phyloP scores from a whole-genome alignment of 2,329 filamentous ascomycete species.

The Ophiostoma tasmaniense region DNA sequence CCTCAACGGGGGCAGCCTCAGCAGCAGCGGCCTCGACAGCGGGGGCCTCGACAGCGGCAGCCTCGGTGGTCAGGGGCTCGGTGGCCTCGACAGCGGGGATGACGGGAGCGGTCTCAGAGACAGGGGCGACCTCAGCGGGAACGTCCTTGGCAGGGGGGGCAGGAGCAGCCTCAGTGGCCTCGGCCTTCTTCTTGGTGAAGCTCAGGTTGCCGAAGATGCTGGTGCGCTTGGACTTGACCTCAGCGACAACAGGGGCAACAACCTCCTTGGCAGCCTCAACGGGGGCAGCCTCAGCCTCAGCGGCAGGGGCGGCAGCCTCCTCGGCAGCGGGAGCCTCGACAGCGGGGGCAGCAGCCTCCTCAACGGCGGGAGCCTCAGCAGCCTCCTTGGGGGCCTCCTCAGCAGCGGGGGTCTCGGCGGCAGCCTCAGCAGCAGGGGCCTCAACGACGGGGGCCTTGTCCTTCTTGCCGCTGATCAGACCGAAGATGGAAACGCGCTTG shows the following conservation, averaged over 20 bases:
- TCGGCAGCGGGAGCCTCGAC: constrained; percentile 26
- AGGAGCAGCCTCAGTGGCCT: constrained; percentile 38
- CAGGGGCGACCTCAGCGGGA: constrained; percentile 31
- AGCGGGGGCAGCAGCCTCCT: constrained; percentile 25
- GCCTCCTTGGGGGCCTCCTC: constrained; percentile 28
- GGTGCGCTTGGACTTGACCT: constrained; percentile 35
- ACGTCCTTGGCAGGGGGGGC: constrained; percentile 37
- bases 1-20: constrained; percentile 27
- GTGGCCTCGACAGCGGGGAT: constrained; percentile 52
- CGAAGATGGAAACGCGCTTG: constrained; percentile 59
- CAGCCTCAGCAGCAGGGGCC: constrained; percentile 23
- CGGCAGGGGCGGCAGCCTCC: constrained; percentile 30
- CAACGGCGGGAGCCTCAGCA: constrained; percentile 26
- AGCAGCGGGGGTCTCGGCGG: constrained; percentile 27
- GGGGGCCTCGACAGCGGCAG: constrained; percentile 35
- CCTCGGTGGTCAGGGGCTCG: constrained; percentile 48
- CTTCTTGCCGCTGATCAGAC: constrained; percentile 44
- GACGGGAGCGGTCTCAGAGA: constrained; percentile 47
- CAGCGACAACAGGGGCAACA: constrained; percentile 29
- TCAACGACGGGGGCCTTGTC: constrained; percentile 39
- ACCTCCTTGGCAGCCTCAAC: constrained; percentile 28
- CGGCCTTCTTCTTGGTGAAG: constrained; percentile 51
- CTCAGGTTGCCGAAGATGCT: constrained; percentile 49
- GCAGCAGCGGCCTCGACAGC: constrained; percentile 22
- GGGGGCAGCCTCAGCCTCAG: constrained; percentile 30